Base-by-base conservation (phyloP, 2,329 filamentous ascomycete genomes). In the Colletotrichum orchidophilum region DNA sequence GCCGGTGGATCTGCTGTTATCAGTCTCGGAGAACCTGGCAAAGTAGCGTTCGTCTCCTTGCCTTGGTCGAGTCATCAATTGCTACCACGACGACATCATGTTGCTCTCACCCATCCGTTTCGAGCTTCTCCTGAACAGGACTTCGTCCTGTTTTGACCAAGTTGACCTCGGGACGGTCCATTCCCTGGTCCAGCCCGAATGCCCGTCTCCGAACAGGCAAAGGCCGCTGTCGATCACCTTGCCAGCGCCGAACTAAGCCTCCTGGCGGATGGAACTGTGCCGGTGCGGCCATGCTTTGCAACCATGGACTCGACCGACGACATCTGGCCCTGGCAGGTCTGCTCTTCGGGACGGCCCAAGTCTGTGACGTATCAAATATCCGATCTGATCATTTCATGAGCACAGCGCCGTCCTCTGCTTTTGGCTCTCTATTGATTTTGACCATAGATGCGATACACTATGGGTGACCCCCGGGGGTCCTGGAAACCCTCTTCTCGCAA, bases 221-320 rank as follows among this genome's bases (percentile, higher is more conserved):
- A 68, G 42, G 65, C 58, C 58, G 68, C 64, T 62, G 68, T 68
- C 68, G 68, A 71, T 71, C 69, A 24, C 29, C 27, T 57, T 21
- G 21, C 58, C 68, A 52, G 58, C 64, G 42, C 64, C 58, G 58
- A 46, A 54, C 58, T 42, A 63, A 59, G 58, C 63, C 68, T 71
- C 58, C 64, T 52, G 58, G 52, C 59, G 52, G 52, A 71, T 49
- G 58, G 64, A 58, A 63, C 55, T 58, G 63, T 59, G 49, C 53
- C 68, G 64, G 58, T 53, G 18, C 42, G 42, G 58, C 33, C 53
- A 59, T 26, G 39, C 54, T 42, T 59, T 52, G 57, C 39, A 63
- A 24, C 50, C 39, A 53, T 55, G 31, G 49, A 35, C 29, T 70
- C 54, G 46, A 55, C 62, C 62, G 62, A 46, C 61, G 26, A 54